These are phyloP conservation scores for Paramecium biaurelia DNA, from an alignment of 73 alveolate species.

Conservation along the genomic window DNA sequence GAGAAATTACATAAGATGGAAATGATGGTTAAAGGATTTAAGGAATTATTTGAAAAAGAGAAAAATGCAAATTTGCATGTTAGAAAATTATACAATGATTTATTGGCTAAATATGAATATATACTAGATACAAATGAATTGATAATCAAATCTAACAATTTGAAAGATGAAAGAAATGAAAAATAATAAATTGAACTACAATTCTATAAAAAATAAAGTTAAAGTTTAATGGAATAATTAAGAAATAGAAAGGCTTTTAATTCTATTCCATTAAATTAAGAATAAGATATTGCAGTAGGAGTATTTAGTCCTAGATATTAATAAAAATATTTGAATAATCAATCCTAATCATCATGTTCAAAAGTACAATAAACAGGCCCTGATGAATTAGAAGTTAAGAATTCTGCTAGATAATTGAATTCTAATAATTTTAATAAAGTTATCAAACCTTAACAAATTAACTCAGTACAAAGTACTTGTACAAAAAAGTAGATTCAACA, in stretches of 20 bases:
- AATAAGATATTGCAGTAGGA: slow-evolving; percentile 36
- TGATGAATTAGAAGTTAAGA: not conserved
- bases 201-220: slow-evolving; percentile 29
- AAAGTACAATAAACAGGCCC: not conserved
- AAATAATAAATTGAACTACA: slow-evolving; percentile 7
- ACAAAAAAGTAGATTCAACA: not conserved
- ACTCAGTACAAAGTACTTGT: not conserved
- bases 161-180: slow-evolving; percentile 16
- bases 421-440: not conserved
- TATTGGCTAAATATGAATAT: slow-evolving; percentile 12
- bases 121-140: slow-evolving; percentile 41
- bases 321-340: not conserved
- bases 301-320: slow-evolving; percentile 13
- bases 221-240: slow-evolving; percentile 43
- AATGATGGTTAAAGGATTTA: slow-evolving; percentile 58
- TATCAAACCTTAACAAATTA: not conserved
- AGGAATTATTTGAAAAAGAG: slow-evolving; percentile 48
- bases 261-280: slow-evolving; percentile 38
- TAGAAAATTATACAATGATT: slow-evolving; percentile 1
- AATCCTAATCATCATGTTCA: not conserved
- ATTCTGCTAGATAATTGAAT: not conserved
- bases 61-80: not conserved
- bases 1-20: slow-evolving; percentile 52
- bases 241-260: slow-evolving; percentile 43
- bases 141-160: not conserved